These are phyloP conservation scores for Claviceps sp. DNA, from an alignment of 2,329 filamentous ascomycete species.

Conservation along the genomic window DNA sequence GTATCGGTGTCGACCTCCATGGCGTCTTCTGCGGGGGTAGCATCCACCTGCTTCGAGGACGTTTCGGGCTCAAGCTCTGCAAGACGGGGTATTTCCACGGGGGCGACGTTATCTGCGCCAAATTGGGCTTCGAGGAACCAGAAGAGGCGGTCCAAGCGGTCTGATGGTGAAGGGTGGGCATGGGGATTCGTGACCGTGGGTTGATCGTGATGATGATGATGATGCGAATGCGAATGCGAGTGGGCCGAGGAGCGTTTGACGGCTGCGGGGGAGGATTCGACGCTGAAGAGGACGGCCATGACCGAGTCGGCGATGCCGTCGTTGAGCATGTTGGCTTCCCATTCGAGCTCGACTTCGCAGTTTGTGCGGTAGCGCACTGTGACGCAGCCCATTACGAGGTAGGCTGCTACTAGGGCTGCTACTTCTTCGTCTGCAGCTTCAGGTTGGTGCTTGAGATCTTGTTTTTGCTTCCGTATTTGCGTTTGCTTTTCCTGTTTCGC, in stretches of 20 bases:
- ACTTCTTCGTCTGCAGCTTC: constrained; percentile 56
- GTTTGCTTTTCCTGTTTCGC: neutral
- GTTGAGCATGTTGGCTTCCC: constrained; percentile 97
- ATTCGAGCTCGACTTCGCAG: constrained; percentile 80
- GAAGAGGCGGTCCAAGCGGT: constrained; percentile 73
- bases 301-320: constrained; percentile 97
- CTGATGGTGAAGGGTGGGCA: constrained; percentile 54
- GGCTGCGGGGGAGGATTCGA: constrained; percentile 87
- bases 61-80: neutral
- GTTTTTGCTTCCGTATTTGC: neutral
- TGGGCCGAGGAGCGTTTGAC: constrained; percentile 53
- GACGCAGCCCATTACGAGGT: constrained; percentile 81
- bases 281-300: constrained; percentile 80
- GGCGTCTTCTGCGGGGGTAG: neutral
- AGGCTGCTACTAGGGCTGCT: constrained; percentile 38
- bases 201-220: constrained; percentile 19
- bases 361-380: constrained; percentile 63
- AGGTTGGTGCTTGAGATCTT: constrained; percentile 14
- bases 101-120: constrained; percentile 66
- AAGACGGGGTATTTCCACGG: constrained; percentile 47
- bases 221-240: constrained; percentile 20
- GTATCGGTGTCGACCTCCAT: constrained; percentile 1
- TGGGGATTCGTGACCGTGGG: constrained; percentile 49
- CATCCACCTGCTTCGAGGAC: neutral
- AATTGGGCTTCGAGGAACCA: constrained; percentile 98